Percentiles rank a stretch among this genome's conserved stretches.
phyloP scores from a whole-genome alignment of 176 grass and related monocot genomes.

The Rhipidocladum racemiflorum region DNA sequence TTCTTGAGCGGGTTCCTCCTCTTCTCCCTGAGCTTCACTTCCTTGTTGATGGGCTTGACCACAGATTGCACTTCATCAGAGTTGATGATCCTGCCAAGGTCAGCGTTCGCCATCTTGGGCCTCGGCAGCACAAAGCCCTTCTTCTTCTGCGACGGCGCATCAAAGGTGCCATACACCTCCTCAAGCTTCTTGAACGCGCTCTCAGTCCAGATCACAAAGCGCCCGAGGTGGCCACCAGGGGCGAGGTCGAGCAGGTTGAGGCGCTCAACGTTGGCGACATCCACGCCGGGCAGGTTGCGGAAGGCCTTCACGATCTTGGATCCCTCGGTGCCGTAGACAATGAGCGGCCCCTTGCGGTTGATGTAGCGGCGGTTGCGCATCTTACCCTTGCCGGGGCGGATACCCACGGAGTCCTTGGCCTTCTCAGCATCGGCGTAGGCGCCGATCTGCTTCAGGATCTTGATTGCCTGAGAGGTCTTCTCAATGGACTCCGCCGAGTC shows the following conservation, averaged over 20 bases:
- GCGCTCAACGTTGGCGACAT: conserved; percentile 71
- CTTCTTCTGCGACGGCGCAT: conserved; percentile 62
- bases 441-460: conserved; percentile 78
- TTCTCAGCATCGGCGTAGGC: conserved; percentile 68
- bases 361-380: conserved; percentile 83
- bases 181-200: conserved; percentile 88
- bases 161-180: conserved; percentile 64
- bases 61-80: conserved; percentile 82
- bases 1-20: conserved; percentile 88
- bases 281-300: conserved; percentile 81
- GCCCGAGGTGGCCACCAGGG: conserved; percentile 70
- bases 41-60: conserved; percentile 70
- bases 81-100: conserved; percentile 80
- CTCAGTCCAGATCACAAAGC: conserved; percentile 88
- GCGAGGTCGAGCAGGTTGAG: conserved; percentile 81
- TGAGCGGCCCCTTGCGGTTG: conserved; percentile 70
- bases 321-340: conserved; percentile 75
- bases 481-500: conserved; percentile 61
- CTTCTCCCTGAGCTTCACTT: conserved; percentile 54
- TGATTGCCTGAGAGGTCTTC: conserved; percentile 80
- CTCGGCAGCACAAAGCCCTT: conserved; percentile 77
- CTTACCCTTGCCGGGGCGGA: conserved; percentile 77
- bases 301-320: conserved; percentile 90
- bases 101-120: conserved; percentile 77
- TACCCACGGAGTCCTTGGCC: conserved; percentile 69